phyloP scores from a whole-genome alignment of 768 basidiomycete genomes.

The Mycena epipterygia region DNA sequence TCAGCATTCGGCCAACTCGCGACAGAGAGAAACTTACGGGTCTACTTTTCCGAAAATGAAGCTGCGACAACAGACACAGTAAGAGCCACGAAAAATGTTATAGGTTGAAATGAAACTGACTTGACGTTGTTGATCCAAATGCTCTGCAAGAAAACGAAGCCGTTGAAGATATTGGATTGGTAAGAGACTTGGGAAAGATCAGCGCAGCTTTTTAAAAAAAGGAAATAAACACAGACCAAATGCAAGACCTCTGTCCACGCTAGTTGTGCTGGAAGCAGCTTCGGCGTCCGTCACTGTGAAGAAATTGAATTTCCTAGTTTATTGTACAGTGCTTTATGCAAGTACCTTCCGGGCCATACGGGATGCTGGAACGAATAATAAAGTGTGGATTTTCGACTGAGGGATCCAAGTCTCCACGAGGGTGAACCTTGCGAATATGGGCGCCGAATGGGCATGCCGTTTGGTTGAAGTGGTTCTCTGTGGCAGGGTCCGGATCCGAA shows the following conservation, averaged over 20 bases:
- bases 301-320: too few relatives aligned
- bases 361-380: slow-evolving; percentile 51
- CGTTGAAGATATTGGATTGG: slow-evolving; percentile 33
- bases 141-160: slow-evolving; percentile 34
- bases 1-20: not conserved
- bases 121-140: slow-evolving; percentile 29
- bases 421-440: slow-evolving; percentile 47
- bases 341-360: slow-evolving; percentile 45
- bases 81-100: too few relatives aligned
- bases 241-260: slow-evolving; percentile 34
- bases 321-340: not conserved
- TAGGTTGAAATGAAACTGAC: slow-evolving; percentile 3
- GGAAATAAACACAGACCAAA: slow-evolving; percentile 22
- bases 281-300: slow-evolving; percentile 29
- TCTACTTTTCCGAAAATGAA: slow-evolving; percentile 37
- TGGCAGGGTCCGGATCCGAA: slow-evolving; percentile 27
- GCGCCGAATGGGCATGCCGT: slow-evolving; percentile 48
- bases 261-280: slow-evolving; percentile 21
- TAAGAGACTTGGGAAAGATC: too few relatives aligned
- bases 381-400: slow-evolving; percentile 32
- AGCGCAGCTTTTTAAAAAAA: not conserved
- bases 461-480: slow-evolving; percentile 38
- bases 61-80: not conserved
- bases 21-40: slow-evolving; percentile 12
- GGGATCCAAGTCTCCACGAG: slow-evolving; percentile 40